Base-by-base conservation (phyloP, 352 stramenopile genomes). In the Globisporangium paroecandrum region DNA sequence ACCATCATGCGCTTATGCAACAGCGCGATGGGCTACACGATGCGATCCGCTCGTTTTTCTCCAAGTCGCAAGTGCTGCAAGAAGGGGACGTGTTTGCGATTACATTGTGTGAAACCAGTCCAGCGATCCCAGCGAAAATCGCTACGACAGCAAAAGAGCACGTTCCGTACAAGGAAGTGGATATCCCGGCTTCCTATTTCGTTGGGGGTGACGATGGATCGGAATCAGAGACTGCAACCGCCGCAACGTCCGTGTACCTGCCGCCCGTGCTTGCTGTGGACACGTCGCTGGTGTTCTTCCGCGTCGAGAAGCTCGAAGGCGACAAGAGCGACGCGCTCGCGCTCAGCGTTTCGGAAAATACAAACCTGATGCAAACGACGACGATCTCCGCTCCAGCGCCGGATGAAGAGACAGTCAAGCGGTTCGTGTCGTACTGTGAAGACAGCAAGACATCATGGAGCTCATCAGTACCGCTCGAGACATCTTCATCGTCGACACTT, bases 271-370 rank as follows among this genome's bases (percentile, higher is more conserved):
- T 94, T 9, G 49, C 75, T 36, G 58, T 91, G 1, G 83, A 94
- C 62, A 88, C 81, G 27, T 76, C 72, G n/a, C 69, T 95, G 9
- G 73, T 93, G 59, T 93, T 93, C 58, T 93, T 93, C 61, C 81
- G 81, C 24, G 85, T 95, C 8, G 77, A 93, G 34, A 85, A 82
- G 41, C 51, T 95, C 8, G 71, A 79, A 18, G 53, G 62, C 10
- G 62, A 72, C 25, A 54, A 62, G 27, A 71, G 69, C 1, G 68
- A 34, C 18, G 64, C 77, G 3, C 66, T 87, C 20, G 85, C 83
- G 0, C 59, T 87, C 15, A 82, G 75, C 1, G 81, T 95, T 1
- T 87, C 85, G 0, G 74, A 87, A 3, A 65, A 76, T 10, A 93
- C 85, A 1, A 79, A 91, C 68, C 70, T 95, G n/a, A 74, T 93